Percentiles rank a stretch among this genome's conserved stretches.
Evolutionary conservation across 2,329 filamentous ascomycete species (phyloP).

Genomic region (Thelonectria discophora): DNA sequence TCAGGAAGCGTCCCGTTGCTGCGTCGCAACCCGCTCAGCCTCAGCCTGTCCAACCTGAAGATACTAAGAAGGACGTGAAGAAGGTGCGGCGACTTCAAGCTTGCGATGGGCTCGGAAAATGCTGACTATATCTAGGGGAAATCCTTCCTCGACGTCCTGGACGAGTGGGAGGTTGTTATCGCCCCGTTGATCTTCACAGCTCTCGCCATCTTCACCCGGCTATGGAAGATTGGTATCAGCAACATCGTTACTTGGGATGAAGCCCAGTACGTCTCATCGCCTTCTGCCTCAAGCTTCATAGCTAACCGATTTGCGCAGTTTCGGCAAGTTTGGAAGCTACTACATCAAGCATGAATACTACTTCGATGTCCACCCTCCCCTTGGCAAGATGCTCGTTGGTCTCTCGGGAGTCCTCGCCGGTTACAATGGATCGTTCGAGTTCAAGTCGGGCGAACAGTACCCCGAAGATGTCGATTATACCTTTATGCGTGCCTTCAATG

Average conservation of each 20-base stretch:
- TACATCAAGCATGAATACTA: conserved; percentile 99
- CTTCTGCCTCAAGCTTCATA: conserved; percentile 1
- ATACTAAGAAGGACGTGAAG: conserved; percentile 67
- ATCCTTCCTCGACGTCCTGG: conserved; percentile 69
- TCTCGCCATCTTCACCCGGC: conserved; percentile 71
- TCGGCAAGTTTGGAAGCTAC: conserved; percentile 98
- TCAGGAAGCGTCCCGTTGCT: conserved; percentile 63
- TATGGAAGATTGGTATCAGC: conserved; percentile 75
- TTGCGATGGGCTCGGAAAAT: conserved; percentile 4
- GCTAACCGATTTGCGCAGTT: conserved; percentile 58
- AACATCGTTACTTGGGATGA: conserved; percentile 74
- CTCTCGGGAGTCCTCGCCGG: conserved; percentile 95
- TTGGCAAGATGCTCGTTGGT: conserved; percentile 98
- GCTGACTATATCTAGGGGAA: conserved; percentile 54
- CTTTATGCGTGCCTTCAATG: conserved; percentile 98
- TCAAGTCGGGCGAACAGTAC: conserved; percentile 98
- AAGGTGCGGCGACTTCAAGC: conserved; percentile 55
- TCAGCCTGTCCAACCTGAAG: conserved; percentile 57
- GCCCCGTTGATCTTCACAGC: conserved; percentile 69
- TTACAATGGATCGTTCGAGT: conserved; percentile 99
- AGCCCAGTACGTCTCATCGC: conserved; percentile 62
- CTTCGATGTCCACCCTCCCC: conserved; percentile 88
- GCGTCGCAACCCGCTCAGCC: conserved; percentile 48
- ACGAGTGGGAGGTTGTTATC: conserved; percentile 70
- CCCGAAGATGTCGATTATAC: conserved; percentile 94